These are phyloP conservation scores for Teratosphaeria destructans DNA, from an alignment of 2,329 filamentous ascomycete species.

Conservation along the genomic window DNA sequence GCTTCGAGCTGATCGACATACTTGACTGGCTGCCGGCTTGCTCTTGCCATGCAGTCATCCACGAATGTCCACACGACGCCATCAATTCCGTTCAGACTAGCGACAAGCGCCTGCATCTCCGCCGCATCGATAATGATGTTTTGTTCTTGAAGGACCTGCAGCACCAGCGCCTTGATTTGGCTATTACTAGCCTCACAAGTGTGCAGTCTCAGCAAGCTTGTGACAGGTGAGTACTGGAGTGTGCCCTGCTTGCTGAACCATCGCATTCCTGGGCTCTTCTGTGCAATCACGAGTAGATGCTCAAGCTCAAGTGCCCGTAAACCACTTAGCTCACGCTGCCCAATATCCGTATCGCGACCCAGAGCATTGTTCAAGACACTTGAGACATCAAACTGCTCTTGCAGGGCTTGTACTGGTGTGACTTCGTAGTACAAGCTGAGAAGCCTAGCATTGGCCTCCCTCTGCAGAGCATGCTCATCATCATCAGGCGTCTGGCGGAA, in stretches of 20 bases:
- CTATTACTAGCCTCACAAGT: conserved; percentile 32
- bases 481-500: conserved; percentile 60
- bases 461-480: conserved; percentile 54
- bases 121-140: conserved; percentile 49
- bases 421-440: conserved; percentile 77
- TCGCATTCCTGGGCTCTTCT: conserved; percentile 70
- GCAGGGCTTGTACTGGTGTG: conserved; percentile 66
- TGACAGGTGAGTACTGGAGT: conserved; percentile 57
- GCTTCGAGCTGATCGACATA: conserved; percentile 61
- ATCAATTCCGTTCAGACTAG: conserved; percentile 6
- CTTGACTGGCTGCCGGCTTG: conserved; percentile 67
- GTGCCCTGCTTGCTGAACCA: conserved; percentile 72
- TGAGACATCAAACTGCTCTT: conserved; percentile 82
- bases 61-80: conserved; percentile 55
- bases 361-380: conserved; percentile 61
- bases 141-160: conserved; percentile 50
- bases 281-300: conserved; percentile 70
- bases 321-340: conserved; percentile 18
- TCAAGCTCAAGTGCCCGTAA: conserved; percentile 65
- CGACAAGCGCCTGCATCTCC: conserved; percentile 38
- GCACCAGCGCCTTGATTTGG: conserved; percentile 20
- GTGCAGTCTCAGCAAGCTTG: conserved; percentile 55
- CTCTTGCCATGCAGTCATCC: conserved; percentile 71
- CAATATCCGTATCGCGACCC: conserved; percentile 36
- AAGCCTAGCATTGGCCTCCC: conserved; percentile 67